Base-by-base conservation (phyloP, 192 early-diverging fungal species). In the Dissophora ornata region DNA sequence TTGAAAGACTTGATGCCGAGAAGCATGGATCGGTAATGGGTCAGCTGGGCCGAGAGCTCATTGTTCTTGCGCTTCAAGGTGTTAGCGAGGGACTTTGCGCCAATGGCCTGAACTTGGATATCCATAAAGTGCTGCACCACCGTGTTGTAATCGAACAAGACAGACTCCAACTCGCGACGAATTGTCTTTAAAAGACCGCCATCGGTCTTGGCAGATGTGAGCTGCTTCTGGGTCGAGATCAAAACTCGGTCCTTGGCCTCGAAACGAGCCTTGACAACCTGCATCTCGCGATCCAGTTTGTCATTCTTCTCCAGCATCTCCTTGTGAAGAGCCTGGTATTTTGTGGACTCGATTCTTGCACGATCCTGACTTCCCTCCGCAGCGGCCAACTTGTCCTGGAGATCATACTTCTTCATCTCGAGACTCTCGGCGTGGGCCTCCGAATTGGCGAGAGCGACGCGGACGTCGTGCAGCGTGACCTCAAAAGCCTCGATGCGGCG, bases 41-140 rank as follows among this genome's bases (percentile, higher is more conserved):
- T 71, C 42, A 71, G 33, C 38, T 71, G 69, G 9, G 53, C 69
- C 2, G 62, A 45, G 25, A 71, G 60, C 33, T 71, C 69, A 36
- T 63, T 71, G 54, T 62, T 62, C 38, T 63, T 59, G 33, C 69
- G 69, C 47, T 71, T 71, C 4, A 71, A n/a, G 1, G 29, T 44
- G 19, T 71, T 71, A 45, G 69, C 69, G 3, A 71, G 45, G 9
- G 69, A 56, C 46, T 71, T 71, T 30, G 69, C 69, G 3, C 53
- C 69, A 29, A 71, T 71, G n/a, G 59, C 59, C 29, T 71, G 69
- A 45, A 71, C 60, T 25, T 71, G 69, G 29, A 71, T 57, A 15
- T 71, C 69, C 69, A 71, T 71, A 42, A 71, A 71, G n/a, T 71
- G 69, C 47, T 71, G 69, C 22, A 71, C 69, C 11, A 71, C 69